Conservation (phyloP, 179 eudicot genomes). For the Nepenthes alata region DNA sequence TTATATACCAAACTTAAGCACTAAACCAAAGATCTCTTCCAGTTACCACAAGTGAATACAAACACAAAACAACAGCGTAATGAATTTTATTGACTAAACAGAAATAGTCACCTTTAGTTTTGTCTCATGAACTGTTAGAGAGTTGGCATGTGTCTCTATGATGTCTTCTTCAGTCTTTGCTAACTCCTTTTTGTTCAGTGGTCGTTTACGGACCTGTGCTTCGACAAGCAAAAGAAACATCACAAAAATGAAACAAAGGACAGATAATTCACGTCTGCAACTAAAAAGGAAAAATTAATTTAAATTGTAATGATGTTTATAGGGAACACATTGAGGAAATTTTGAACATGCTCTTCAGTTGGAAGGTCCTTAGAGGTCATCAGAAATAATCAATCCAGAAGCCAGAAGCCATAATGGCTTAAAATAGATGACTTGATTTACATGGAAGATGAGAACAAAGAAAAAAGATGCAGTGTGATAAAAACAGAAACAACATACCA, state of each 20-base stretch:
- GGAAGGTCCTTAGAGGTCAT: no score
- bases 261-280: background rate
- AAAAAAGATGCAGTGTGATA: background rate
- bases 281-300: no score
- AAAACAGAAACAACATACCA: constrained; percentile 43
- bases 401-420: background rate
- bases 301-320: no score
- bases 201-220: constrained; percentile 92
- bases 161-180: constrained; percentile 94
- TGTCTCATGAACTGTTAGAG: constrained; percentile 83
- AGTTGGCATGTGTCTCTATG: constrained; percentile 50
- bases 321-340: no score
- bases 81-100: background rate
- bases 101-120: constrained; percentile 64
- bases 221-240: background rate
- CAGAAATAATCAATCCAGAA: no score
- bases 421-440: background rate
- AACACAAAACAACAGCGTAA: background rate
- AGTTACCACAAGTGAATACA: background rate
- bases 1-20: no score
- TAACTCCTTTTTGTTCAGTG: constrained; percentile 85
- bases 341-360: no score
- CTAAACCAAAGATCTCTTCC: no score
- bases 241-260: background rate
- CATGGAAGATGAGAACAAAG: constrained; percentile 2